Base-by-base conservation (phyloP, 768 basidiomycete species). In the Mrakia gelida region DNA sequence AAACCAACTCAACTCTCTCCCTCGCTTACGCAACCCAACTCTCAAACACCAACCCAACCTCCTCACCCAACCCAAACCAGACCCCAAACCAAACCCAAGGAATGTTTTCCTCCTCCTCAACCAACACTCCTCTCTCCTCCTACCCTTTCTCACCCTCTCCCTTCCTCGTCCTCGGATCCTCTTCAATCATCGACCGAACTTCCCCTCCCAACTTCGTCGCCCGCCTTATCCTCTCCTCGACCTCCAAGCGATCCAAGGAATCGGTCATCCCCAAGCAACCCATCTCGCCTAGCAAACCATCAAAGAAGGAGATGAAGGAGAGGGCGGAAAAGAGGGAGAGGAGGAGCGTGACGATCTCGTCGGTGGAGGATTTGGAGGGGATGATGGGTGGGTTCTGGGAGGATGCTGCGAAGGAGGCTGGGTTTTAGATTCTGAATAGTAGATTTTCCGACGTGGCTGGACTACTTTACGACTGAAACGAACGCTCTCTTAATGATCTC, bases 211-310 rank as follows among this genome's bases (percentile, higher is more conserved):
- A 52, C 49, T 52, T 52, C 21, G 49, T 52, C 49, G 49, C 49
- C 18, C 49, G 49, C 15, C 49, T 52, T 16, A 52, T 52, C 49
- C 9, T 52, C 49, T 52, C 49, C 16, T 52, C 49, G 49, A 52
- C 49, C 49, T 52, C 49, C 49, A 52, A 52, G 21, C 49, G 49
- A 52, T 52, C 49, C 49, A 52, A 52, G 49, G 49, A 52, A 10
- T 52, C 49, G 18, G 49, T 52, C 49, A 52, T 52, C 49, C 49
- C 49, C 18, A 52, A 52, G n/a, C 26, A 30, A 34, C 63, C 65
- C 32, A 65, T 38, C 65, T 18, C 65, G 21, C 65, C 65, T 65
- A 67, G 32, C 65, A 67, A 65, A 34, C 65, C 65, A 38, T 70
- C 21, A 2, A 68, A 41, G 21, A 68, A 68, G 65, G 65, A 70